Evolutionary conservation across 2,329 filamentous ascomycete genomes (phyloP).

Genomic region (Rhynchosporium secalis): DNA sequence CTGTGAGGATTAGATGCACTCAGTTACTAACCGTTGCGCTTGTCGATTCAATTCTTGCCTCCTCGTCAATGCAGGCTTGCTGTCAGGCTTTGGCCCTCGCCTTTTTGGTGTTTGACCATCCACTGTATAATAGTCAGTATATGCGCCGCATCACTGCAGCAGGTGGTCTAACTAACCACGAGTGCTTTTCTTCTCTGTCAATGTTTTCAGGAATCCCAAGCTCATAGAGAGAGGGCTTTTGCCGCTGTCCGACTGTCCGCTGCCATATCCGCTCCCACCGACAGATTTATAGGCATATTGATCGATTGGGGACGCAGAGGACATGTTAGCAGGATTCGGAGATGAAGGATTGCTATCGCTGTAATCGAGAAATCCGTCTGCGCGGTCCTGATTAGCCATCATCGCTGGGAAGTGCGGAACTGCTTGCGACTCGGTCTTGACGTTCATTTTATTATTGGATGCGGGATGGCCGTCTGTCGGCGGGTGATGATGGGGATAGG

Average conservation of each 20-base stretch:
- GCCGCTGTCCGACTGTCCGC: slow-evolving; percentile 37
- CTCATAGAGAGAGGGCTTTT: slow-evolving; percentile 47
- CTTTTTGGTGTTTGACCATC: slow-evolving; percentile 87
- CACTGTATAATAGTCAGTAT: slow-evolving; percentile 38
- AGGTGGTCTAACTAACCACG: slow-evolving; percentile 54
- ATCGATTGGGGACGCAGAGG: slow-evolving; percentile 34
- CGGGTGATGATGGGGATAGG: neutral
- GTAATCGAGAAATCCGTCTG: slow-evolving; percentile 18
- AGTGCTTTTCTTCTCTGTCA: slow-evolving; percentile 74
- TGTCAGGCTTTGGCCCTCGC: slow-evolving; percentile 93
- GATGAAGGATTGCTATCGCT: slow-evolving; percentile 16
- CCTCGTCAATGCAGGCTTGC: slow-evolving; percentile 87
- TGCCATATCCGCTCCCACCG: slow-evolving; percentile 36
- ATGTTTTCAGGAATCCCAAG: slow-evolving; percentile 64
- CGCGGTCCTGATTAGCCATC: slow-evolving; percentile 27
- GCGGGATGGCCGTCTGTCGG: slow-evolving; percentile 10
- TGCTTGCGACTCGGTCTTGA: slow-evolving; percentile 10
- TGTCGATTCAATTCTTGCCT: slow-evolving; percentile 94
- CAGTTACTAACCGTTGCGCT: slow-evolving; percentile 73
- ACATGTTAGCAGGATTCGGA: slow-evolving; percentile 29
- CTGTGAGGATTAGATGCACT: too few relatives aligned
- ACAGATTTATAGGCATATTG: slow-evolving; percentile 35
- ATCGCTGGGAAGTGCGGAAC: slow-evolving; percentile 13
- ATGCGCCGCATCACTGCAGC: neutral
- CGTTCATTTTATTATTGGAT: neutral